phyloP scores from a whole-genome alignment of 331 rosid species.

The Malus hybrid region DNA sequence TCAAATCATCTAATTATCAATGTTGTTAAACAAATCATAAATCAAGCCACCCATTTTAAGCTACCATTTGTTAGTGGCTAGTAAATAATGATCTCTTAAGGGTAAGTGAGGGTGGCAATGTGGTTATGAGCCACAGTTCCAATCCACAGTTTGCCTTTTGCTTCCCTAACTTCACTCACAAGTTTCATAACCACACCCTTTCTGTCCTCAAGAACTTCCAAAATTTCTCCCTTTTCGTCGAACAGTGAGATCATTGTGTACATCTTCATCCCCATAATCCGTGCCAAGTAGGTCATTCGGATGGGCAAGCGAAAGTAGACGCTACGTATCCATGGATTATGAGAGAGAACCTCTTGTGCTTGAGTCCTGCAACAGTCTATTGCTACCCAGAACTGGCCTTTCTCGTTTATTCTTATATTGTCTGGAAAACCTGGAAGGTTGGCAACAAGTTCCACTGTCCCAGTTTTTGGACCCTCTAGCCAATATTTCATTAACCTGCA shows the following conservation, averaged over 20 bases:
- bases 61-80: neutral
- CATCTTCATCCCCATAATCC: constrained; percentile 79
- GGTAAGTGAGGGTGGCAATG: constrained; percentile 71
- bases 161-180: constrained; percentile 80
- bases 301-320: constrained; percentile 69
- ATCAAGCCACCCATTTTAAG: neutral
- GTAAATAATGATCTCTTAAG: neutral
- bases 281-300: constrained; percentile 56
- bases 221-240: constrained; percentile 47
- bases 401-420: constrained; percentile 69
- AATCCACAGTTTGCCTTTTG: constrained; percentile 74
- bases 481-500: constrained; percentile 59
- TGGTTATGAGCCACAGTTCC: constrained; percentile 96
- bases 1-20: neutral
- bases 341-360: constrained; percentile 52
- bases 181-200: constrained; percentile 68
- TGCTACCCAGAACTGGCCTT: constrained; percentile 84
- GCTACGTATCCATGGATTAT: constrained; percentile 77
- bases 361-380: constrained; percentile 81
- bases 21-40: constrained; percentile 3
- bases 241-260: constrained; percentile 62
- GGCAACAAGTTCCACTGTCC: constrained; percentile 43
- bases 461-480: constrained; percentile 54
- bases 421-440: constrained; percentile 88
- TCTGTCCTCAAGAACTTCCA: constrained; percentile 79